These are phyloP conservation scores for Aspergillus campestris DNA, from an alignment of 495 filamentous ascomycete genomes.

Conservation along the genomic window DNA sequence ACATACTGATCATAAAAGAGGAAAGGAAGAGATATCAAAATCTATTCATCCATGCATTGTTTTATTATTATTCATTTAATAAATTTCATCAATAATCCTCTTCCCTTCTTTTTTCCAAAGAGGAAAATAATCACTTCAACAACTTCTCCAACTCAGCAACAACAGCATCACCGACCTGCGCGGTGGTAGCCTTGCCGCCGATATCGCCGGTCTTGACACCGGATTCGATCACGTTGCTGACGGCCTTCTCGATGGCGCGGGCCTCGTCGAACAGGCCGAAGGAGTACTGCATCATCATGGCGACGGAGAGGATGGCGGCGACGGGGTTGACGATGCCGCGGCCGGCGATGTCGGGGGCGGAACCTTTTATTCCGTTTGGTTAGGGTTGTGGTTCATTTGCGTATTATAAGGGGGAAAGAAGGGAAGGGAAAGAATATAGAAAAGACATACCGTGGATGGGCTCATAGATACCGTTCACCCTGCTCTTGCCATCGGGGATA, in stretches of 20 bases:
- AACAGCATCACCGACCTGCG: conserved; percentile 46
- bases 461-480: conserved; percentile 77
- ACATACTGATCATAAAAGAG: too few species aligned
- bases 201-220: conserved; percentile 48
- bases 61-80: too few species aligned
- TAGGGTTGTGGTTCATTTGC: neutral
- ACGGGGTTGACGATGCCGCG: conserved; percentile 78
- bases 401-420: too few species aligned
- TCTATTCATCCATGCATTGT: too few species aligned
- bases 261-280: conserved; percentile 42
- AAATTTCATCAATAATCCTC: too few species aligned
- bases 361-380: conserved; percentile 17
- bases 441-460: conserved; percentile 78
- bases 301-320: conserved; percentile 45
- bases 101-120: too few species aligned
- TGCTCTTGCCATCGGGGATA: conserved; percentile 62
- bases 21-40: too few species aligned
- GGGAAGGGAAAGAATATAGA: neutral
- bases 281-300: conserved; percentile 51
- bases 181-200: conserved; percentile 43
- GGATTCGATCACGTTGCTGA: conserved; percentile 43
- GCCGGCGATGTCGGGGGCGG: conserved; percentile 59
- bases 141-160: conserved; percentile 41
- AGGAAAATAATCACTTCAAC: conserved; percentile 26
- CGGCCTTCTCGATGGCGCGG: conserved; percentile 43